phyloP scores from a whole-genome alignment of 2,329 filamentous ascomycete genomes.

The Rutstroemia sp. region DNA sequence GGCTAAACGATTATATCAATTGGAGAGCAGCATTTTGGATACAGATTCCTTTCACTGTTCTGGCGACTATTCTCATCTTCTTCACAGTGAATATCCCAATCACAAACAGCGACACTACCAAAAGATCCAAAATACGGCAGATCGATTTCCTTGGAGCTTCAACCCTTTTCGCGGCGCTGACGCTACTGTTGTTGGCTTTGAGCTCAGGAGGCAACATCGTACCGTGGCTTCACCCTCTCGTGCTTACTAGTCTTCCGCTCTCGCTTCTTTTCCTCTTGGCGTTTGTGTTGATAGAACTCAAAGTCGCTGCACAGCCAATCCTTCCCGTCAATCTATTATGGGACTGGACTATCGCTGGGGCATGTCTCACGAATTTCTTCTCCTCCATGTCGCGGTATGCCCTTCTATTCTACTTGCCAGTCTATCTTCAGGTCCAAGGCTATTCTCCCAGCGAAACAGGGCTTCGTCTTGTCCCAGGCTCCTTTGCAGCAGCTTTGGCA shows the following conservation, averaged over 20 bases:
- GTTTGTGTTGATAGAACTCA: slow-evolving; percentile 42
- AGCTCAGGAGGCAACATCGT: slow-evolving; percentile 55
- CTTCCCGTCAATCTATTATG: slow-evolving; percentile 58
- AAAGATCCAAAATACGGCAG: slow-evolving; percentile 35
- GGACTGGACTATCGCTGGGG: slow-evolving; percentile 55
- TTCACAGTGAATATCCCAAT: neutral
- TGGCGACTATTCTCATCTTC: neutral
- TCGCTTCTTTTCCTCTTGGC: slow-evolving; percentile 1
- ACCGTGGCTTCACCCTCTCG: slow-evolving; percentile 50
- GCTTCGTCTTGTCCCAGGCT: slow-evolving; percentile 56
- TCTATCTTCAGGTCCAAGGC: slow-evolving; percentile 66
- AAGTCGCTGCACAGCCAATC: slow-evolving; percentile 41
- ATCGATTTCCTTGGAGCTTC: slow-evolving; percentile 67
- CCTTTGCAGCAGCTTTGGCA: slow-evolving; percentile 51
- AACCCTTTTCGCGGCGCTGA: slow-evolving; percentile 56
- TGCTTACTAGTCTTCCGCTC: slow-evolving; percentile 31
- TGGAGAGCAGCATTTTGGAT: neutral
- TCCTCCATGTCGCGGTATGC: slow-evolving; percentile 49
- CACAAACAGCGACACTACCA: neutral
- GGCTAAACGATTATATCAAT: neutral
- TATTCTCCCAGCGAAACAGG: slow-evolving; percentile 55
- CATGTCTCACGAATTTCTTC: slow-evolving; percentile 66
- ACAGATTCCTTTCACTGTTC: neutral
- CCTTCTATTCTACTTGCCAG: slow-evolving; percentile 62
- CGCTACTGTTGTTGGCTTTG: slow-evolving; percentile 62